Percentiles rank a stretch among this genome's conserved stretches.
Evolutionary conservation across 2,329 filamentous ascomycete species (phyloP).

Genomic region (Fusarium oxysporum): DNA sequence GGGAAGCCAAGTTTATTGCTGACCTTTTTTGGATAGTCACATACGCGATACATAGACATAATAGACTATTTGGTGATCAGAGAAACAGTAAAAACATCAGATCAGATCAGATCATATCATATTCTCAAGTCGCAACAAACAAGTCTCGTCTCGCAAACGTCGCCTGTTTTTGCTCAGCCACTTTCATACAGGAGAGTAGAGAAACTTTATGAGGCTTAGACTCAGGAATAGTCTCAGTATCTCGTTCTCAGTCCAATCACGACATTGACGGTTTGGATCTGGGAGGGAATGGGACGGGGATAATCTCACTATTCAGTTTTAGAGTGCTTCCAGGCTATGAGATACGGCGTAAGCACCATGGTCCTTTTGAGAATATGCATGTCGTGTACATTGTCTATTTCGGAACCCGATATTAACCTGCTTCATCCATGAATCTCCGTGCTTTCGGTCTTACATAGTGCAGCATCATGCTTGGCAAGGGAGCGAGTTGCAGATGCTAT

Average conservation of each 20-base stretch:
- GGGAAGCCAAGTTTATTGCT: constrained; percentile 2
- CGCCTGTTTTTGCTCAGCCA: neutral
- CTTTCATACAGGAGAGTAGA: neutral
- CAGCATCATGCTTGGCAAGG: neutral
- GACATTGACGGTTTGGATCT: neutral
- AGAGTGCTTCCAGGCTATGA: neutral
- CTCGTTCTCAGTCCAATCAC: constrained; percentile 1
- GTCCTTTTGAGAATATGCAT: neutral
- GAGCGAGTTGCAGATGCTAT: neutral
- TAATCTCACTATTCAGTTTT: neutral
- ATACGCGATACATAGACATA: neutral
- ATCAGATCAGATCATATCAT: constrained; percentile 7
- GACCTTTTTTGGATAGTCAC: neutral
- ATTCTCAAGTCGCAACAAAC: neutral
- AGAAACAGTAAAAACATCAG: too few species aligned
- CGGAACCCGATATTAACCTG: neutral
- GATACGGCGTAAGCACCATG: neutral
- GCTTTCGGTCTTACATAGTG: neutral
- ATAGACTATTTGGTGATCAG: neutral
- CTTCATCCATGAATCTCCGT: neutral
- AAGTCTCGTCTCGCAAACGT: constrained; percentile 4
- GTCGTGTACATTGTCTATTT: neutral
- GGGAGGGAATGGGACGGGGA: neutral
- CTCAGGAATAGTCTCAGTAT: neutral
- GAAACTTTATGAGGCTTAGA: neutral